Evolutionary conservation across 208 protist genomes (phyloP), one percentile per base, ranked within the genome.

Genomic region (Leishmania martiniquensis): DNA sequence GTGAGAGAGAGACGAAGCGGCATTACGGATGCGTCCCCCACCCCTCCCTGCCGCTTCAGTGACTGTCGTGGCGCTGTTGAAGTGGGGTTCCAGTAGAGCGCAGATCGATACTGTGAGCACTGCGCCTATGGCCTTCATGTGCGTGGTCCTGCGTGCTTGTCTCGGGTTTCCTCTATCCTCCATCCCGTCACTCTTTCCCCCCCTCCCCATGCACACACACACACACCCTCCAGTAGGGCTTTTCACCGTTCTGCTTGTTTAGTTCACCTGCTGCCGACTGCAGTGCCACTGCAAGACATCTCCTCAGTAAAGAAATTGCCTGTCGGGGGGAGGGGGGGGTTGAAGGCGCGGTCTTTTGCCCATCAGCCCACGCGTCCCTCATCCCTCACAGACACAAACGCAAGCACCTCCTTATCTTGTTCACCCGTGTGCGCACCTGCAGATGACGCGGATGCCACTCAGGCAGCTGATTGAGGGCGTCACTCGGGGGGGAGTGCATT

Each of bases 181-280:
- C n/a, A n/a, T n/a, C n/a, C n/a, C n/a, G n/a, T 32, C n/a, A 9
- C 17, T 34, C 37, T 37, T 15, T 29, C 57, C 22, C 57, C 57
- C 6, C n/a, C n/a, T n/a, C n/a, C n/a, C n/a, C n/a, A n/a, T n/a
- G n/a, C n/a, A n/a, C n/a, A n/a, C n/a, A n/a, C n/a, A n/a, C n/a
- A n/a, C n/a, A n/a, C 12, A n/a, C 12, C 22, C 22, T 32, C 44
- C 65, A 69, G 9, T 25, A 49, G 25, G 32, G 65, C 7, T 13
- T 69, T n/a, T 42, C 44, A 42, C 25, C n/a, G 42, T n/a, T 69
- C 65, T 69, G 65, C 65, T 69, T n/a, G 62, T 45, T 25, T 45
- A 6, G 25, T 69, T 69, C 65, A 47, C 17, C 65, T 69, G 65
- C 65, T 69, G 32, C 37, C 42, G 22, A 49, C 65, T 5, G 22